Conservation (phyloP, 1,139 yeast genomes). For the Candida pseudoviswanathii region DNA sequence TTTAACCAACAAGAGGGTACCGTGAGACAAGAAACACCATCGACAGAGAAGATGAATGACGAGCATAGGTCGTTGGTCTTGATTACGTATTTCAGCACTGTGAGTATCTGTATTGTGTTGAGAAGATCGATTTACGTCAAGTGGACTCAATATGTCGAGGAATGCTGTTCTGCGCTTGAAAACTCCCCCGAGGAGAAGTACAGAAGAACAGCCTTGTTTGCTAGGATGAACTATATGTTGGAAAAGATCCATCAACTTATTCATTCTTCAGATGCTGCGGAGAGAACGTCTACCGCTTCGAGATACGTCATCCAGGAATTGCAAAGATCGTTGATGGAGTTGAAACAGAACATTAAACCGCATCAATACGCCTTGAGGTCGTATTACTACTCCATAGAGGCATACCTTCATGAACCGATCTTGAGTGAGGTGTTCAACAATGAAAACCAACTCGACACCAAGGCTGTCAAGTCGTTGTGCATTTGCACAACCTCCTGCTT, state of each 20-base stretch:
- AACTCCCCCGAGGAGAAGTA: slow-evolving; percentile 30
- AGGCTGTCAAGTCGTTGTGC: slow-evolving; percentile 41
- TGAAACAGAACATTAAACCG: slow-evolving; percentile 38
- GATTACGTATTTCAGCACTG: slow-evolving; percentile 51
- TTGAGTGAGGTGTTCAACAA: slow-evolving; percentile 33
- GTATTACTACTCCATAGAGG: slow-evolving; percentile 67
- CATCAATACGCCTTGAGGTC: slow-evolving; percentile 48
- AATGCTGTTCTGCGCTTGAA: slow-evolving; percentile 56
- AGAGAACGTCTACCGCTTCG: slow-evolving; percentile 26
- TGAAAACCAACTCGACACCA: slow-evolving; percentile 24
- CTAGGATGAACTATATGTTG: slow-evolving; percentile 58
- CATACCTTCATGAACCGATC: slow-evolving; percentile 68
- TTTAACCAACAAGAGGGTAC: slow-evolving; percentile 40
- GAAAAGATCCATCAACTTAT: slow-evolving; percentile 63
- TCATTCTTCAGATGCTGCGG: slow-evolving; percentile 39
- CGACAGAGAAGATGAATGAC: slow-evolving; percentile 11
- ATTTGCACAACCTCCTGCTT: slow-evolving; percentile 60
- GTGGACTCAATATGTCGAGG: slow-evolving; percentile 66
- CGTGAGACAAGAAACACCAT: slow-evolving; percentile 20
- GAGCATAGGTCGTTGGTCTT: slow-evolving; percentile 44
- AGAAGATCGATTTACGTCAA: slow-evolving; percentile 54
- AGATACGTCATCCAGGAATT: slow-evolving; percentile 42
- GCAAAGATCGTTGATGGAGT: slow-evolving; percentile 39
- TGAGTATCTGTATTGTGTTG: slow-evolving; percentile 55
- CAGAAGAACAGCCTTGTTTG: slow-evolving; percentile 55